Evolutionary conservation across 306 rosid genomes (phyloP).

Genomic region (Fragaria vesca): DNA sequence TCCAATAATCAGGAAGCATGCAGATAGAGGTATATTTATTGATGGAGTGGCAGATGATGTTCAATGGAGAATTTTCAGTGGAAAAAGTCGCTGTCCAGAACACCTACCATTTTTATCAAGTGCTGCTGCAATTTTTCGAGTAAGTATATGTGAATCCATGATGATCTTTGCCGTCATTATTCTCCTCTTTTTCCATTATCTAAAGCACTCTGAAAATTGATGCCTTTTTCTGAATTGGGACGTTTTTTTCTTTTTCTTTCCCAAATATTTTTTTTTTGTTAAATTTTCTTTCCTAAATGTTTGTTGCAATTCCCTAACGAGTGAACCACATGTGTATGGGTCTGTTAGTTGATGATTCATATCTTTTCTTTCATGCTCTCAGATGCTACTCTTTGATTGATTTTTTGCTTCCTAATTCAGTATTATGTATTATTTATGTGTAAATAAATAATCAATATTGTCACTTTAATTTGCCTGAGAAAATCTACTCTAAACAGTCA

Average conservation of each 20-base stretch:
- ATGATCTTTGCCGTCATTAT: not conserved
- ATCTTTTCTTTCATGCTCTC: not conserved
- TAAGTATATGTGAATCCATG: conserved; percentile 33
- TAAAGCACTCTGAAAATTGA: not conserved
- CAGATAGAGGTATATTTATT: conserved; percentile 58
- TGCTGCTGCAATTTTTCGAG: conserved; percentile 93
- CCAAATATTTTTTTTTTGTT: not conserved
- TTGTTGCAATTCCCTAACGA: not conserved
- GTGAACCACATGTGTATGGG: not conserved
- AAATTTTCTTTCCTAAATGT: not conserved
- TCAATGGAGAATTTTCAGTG: conserved; percentile 91
- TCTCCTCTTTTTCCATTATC: not conserved
- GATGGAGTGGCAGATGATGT: conserved; percentile 55
- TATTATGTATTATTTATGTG: not conserved
- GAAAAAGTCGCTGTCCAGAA: conserved; percentile 88
- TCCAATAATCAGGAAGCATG: conserved; percentile 63
- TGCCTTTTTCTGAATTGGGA: not conserved
- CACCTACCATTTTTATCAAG: conserved; percentile 90
- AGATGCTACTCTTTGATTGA: not conserved
- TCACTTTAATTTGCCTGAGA: not conserved
- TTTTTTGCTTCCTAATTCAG: not conserved
- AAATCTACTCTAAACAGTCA: not conserved
- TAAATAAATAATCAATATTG: too few relatives aligned
- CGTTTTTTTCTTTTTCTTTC: not conserved
- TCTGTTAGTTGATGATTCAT: not conserved